A percentile compares a stretch with the other conserved stretches of the same genome.
These are phyloP conservation scores for Epicoccum nigrum DNA, from an alignment of 2,329 filamentous ascomycete species.

Conservation along the genomic window DNA sequence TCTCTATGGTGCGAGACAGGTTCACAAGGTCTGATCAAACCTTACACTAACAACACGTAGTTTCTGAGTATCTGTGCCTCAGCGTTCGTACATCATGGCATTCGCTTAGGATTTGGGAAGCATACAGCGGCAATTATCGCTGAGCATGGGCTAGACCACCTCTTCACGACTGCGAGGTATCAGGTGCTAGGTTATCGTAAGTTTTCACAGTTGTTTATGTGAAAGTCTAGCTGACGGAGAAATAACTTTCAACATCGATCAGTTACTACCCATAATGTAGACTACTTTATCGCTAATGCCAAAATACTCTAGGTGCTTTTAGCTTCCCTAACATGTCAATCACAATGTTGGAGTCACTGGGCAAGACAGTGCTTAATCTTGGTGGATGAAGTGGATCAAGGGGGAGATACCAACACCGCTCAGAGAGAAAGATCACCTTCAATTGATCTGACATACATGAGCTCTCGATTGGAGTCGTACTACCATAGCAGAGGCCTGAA, in stretches of 20 bases:
- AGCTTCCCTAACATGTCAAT: slow-evolving; percentile 14
- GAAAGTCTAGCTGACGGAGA: background rate
- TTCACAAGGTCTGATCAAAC: too few relatives aligned
- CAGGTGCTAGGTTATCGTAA: slow-evolving; percentile 19
- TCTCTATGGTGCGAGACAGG: slow-evolving; percentile 6
- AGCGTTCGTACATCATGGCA: slow-evolving; percentile 6
- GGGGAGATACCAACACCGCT: too few relatives aligned
- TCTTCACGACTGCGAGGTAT: slow-evolving; percentile 10
- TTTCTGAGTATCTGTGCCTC: slow-evolving; percentile 12
- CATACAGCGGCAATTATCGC: slow-evolving; percentile 5
- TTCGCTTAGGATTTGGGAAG: slow-evolving; percentile 13
- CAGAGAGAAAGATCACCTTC: too few relatives aligned
- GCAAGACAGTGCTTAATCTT: too few relatives aligned
- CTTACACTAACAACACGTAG: too few relatives aligned
- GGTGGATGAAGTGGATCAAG: too few relatives aligned
- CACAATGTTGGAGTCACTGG: slow-evolving; percentile 7
- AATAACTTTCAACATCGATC: slow-evolving; percentile 12
- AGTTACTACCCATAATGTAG: background rate
- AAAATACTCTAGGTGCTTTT: slow-evolving; percentile 1
- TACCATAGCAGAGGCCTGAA: too few relatives aligned
- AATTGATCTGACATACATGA: too few relatives aligned
- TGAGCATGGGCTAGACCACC: slow-evolving; percentile 3
- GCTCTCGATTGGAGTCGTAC: too few relatives aligned
- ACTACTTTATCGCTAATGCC: too few relatives aligned
- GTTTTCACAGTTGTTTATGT: background rate